Percentiles rank a stretch among this genome's conserved stretches.
These are phyloP conservation scores for Ligustrum vulgare DNA, from an alignment of 257 asterid species.

Conservation along the genomic window DNA sequence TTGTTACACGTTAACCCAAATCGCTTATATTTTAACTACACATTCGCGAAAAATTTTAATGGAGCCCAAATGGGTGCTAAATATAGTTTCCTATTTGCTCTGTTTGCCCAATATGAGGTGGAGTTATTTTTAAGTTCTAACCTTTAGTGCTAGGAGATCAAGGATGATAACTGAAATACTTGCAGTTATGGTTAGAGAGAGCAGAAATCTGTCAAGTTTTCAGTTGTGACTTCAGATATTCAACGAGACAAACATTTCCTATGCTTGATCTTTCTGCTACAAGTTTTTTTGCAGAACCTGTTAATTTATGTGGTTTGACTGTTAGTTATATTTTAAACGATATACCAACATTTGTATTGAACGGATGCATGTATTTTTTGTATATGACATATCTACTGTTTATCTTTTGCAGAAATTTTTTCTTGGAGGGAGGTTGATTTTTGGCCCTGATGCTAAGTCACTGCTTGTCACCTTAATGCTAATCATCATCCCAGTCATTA, in stretches of 20 bases:
- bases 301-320: neutral
- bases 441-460: constrained; percentile 98
- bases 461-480: constrained; percentile 82
- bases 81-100: neutral
- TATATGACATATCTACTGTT: constrained; percentile 19
- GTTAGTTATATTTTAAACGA: neutral
- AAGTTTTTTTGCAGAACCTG: neutral
- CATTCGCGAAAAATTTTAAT: no score
- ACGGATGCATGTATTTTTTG: constrained; percentile 11
- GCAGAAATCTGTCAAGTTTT: neutral
- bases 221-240: neutral
- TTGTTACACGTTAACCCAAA: no score
- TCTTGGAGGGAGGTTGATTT: constrained; percentile 89
- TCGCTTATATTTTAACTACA: no score
- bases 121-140: neutral
- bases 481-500: constrained; percentile 69
- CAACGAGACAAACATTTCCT: constrained; percentile 2
- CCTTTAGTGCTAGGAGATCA: neutral
- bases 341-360: constrained; percentile 15
- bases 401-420: constrained; percentile 77
- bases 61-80: no score
- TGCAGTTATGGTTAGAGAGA: neutral
- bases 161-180: neutral
- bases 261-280: constrained; percentile 11
- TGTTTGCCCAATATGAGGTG: neutral